These are phyloP conservation scores for Pichia phayaonensis DNA, from an alignment of 805 yeast species.

Conservation along the genomic window DNA sequence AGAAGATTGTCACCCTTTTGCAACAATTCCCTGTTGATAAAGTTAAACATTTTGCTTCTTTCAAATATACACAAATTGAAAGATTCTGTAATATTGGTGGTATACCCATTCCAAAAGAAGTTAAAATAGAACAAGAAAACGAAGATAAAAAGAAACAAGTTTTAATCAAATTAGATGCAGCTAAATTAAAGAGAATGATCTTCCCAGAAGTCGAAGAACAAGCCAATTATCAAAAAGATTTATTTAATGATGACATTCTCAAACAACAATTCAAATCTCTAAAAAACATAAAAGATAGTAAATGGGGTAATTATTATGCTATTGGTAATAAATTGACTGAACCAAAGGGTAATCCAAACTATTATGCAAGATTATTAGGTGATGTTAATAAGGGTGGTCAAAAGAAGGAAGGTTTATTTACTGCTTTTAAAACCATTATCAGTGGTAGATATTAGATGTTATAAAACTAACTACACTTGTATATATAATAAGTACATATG, in stretches of 20 bases:
- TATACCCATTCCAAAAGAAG: constrained; percentile 31
- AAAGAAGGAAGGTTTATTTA: constrained; percentile 53
- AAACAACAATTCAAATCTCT: constrained; percentile 51
- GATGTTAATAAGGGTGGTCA: constrained; percentile 60
- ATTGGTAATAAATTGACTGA: constrained; percentile 56
- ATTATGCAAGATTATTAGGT: constrained; percentile 60
- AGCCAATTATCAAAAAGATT: constrained; percentile 39
- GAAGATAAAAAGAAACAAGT: constrained; percentile 31
- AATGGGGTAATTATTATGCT: constrained; percentile 55
- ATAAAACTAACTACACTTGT: constrained; percentile 6
- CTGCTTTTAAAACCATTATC: constrained; percentile 67
- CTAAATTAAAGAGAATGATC: constrained; percentile 33
- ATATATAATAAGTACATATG: not conserved
- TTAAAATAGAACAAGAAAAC: constrained; percentile 26
- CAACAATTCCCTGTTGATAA: constrained; percentile 64
- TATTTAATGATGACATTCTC: constrained; percentile 40
- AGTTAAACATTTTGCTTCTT: constrained; percentile 59
- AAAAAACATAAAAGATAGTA: constrained; percentile 49
- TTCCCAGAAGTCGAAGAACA: constrained; percentile 29
- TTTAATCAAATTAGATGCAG: constrained; percentile 27
- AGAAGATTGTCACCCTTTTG: constrained; percentile 47
- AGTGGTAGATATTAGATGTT: constrained; percentile 53
- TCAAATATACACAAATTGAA: constrained; percentile 58
- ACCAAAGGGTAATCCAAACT: constrained; percentile 83
- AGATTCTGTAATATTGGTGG: constrained; percentile 48